Evolutionary conservation across 768 basidiomycete species (phyloP).

Genomic region (Solioccasus polychromus): DNA sequence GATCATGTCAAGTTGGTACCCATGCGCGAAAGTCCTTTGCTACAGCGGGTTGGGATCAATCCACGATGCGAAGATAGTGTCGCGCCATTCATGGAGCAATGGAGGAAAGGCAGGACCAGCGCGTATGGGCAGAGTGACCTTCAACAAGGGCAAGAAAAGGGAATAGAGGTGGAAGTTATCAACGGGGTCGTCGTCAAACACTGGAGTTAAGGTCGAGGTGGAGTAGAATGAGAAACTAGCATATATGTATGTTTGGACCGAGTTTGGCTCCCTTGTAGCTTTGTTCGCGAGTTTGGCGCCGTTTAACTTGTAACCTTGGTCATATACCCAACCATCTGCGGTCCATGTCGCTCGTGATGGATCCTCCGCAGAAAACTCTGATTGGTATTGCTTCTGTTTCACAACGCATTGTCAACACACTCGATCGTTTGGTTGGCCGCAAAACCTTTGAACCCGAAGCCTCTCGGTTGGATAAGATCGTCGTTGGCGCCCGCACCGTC

Average conservation of each 20-base stretch:
- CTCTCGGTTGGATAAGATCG: slow-evolving; percentile 2
- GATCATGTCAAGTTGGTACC: slow-evolving; percentile 49
- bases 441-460: slow-evolving; percentile 4
- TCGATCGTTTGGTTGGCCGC: background rate
- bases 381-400: slow-evolving; percentile 6
- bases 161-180: slow-evolving; percentile 54
- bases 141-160: slow-evolving; percentile 37
- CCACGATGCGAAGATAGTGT: slow-evolving; percentile 36
- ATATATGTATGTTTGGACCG: too few species aligned
- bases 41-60: slow-evolving; percentile 44
- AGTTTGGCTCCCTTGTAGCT: too few species aligned
- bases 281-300: too few species aligned
- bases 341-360: background rate
- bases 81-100: slow-evolving; percentile 51
- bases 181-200: slow-evolving; percentile 56
- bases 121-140: slow-evolving; percentile 51
- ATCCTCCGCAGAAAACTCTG: background rate
- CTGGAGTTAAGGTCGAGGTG: slow-evolving; percentile 39
- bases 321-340: too few species aligned
- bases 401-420: background rate
- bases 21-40: slow-evolving; percentile 43
- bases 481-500: slow-evolving; percentile 4
- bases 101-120: slow-evolving; percentile 49
- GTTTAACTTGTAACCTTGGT: too few species aligned
- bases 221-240: too few species aligned